phyloP scores from a whole-genome alignment of 345 rosid genomes.

The Carallia brachiata region DNA sequence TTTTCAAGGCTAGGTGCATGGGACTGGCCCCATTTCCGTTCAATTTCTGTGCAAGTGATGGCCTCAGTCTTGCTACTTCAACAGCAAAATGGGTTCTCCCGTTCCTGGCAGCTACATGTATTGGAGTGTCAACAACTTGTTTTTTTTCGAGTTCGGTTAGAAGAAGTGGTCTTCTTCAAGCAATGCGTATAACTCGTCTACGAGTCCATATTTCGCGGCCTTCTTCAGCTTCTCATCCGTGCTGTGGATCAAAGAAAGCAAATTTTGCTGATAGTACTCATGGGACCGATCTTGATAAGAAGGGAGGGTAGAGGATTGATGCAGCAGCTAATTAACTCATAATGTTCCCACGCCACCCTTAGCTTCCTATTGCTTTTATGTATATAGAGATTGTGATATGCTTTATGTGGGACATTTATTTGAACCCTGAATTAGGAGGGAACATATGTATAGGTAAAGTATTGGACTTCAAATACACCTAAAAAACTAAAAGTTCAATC shows the following conservation, averaged over 20 bases:
- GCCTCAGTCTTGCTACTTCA: slow-evolving; percentile 34
- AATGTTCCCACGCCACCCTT: too few species aligned
- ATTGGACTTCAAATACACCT: too few species aligned
- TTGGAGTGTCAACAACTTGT: slow-evolving; percentile 35
- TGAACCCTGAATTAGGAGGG: too few species aligned
- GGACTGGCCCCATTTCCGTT: slow-evolving; percentile 25
- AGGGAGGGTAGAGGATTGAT: too few species aligned
- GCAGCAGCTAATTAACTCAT: too few species aligned
- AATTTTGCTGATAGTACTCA: too few species aligned
- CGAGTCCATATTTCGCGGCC: slow-evolving; percentile 21
- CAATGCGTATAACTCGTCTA: slow-evolving; percentile 20
- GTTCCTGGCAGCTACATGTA: slow-evolving; percentile 30
- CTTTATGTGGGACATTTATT: too few species aligned
- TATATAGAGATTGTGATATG: too few species aligned
- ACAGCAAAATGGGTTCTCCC: slow-evolving; percentile 28
- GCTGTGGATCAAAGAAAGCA: background rate
- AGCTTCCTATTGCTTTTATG: too few species aligned
- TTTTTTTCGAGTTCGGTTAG: slow-evolving; percentile 9
- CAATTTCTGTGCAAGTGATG: slow-evolving; percentile 33
- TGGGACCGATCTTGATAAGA: too few species aligned
- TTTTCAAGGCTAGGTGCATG: slow-evolving; percentile 32
- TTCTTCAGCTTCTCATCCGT: background rate
- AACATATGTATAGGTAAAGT: too few species aligned
- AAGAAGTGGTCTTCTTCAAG: slow-evolving; percentile 19
- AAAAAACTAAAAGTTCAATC: too few species aligned